phyloP scores from a whole-genome alignment of 257 asterid species.

The Orobanche coerulescens region DNA sequence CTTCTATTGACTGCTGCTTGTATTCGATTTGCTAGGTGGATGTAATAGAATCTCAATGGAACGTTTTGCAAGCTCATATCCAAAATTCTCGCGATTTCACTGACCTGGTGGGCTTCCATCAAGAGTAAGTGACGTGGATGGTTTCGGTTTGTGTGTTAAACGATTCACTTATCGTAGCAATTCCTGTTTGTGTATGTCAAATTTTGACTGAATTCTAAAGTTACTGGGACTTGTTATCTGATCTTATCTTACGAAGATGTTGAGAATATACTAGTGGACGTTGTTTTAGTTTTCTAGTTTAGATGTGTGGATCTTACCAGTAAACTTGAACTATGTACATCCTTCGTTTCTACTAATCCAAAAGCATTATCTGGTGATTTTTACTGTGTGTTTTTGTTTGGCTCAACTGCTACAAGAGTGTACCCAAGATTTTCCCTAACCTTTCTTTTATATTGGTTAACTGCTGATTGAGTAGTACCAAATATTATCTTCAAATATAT shows the following conservation, averaged over 20 bases:
- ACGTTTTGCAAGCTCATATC: slow-evolving; percentile 79
- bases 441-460: too few relatives aligned
- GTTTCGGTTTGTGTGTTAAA: slow-evolving; percentile 12
- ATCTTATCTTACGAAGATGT: slow-evolving; percentile 2
- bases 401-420: slow-evolving; percentile 6
- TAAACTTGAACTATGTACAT: background rate
- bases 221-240: slow-evolving; percentile 4
- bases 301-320: background rate
- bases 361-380: slow-evolving; percentile 7
- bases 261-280: background rate
- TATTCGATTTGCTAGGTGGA: slow-evolving; percentile 63
- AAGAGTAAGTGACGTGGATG: slow-evolving; percentile 59
- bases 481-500: slow-evolving; percentile 14
- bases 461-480: too few relatives aligned
- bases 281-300: background rate
- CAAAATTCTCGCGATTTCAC: slow-evolving; percentile 89
- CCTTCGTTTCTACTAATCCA: background rate
- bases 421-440: too few relatives aligned
- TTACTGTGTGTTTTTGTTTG: slow-evolving; percentile 6
- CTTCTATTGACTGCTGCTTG: slow-evolving; percentile 13
- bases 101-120: slow-evolving; percentile 90
- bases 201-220: background rate
- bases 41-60: slow-evolving; percentile 99
- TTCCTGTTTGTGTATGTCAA: slow-evolving; percentile 9
- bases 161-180: background rate